Base-by-base conservation (phyloP, 2,329 filamentous ascomycete species). In the Apiospora hydei region DNA sequence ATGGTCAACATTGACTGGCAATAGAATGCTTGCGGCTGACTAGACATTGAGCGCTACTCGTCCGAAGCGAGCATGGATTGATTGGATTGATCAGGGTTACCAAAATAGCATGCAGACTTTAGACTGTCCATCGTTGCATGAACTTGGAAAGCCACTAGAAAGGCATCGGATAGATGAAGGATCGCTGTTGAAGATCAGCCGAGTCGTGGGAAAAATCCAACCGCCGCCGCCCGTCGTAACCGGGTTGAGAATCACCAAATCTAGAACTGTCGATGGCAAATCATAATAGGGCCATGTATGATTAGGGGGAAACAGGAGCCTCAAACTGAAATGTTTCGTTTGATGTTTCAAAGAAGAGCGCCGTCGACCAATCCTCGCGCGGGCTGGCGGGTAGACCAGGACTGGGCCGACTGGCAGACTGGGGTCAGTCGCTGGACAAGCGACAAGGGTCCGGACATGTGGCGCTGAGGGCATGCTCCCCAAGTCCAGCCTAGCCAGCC, bases 241-340 rank as follows among this genome's bases (percentile, higher is more conserved):
- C 6, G 24, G 53, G 24, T 16, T 14, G 64, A 43, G 51, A 57
- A 16, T 30, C 14, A 14, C 26, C 53, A 61, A 38, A 61, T 61
- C 14, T 61, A 61, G 16, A 34, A 34, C 16, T 34, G 24, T 61
- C 30, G 53, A 38, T 61, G 53, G 53, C 53, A 13, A 61, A 61
- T 61, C 30, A 64, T 64, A n/a, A 41, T n/a, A n/a, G 10, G 34
- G 41, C 21, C 34, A 38, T 38, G 34, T 11, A 8, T 68, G 14
- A 46, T 26, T 46, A 30, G 66, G 66, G 38, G 41, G 41, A 26
- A 47, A 26, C 24, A 18, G 66, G n/a, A 68, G 41, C 66, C 41
- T 68, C 66, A 68, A 68, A 68, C 66, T 26, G 66, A n/a, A 46
- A 72, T 64, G 69, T 73, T 73, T 72, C 69, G 72, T 73, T 73